A percentile compares a stretch with the other conserved stretches of the same genome.
Conservation (phyloP, 2,329 filamentous ascomycete genomes). For the Xylaria sp. region DNA sequence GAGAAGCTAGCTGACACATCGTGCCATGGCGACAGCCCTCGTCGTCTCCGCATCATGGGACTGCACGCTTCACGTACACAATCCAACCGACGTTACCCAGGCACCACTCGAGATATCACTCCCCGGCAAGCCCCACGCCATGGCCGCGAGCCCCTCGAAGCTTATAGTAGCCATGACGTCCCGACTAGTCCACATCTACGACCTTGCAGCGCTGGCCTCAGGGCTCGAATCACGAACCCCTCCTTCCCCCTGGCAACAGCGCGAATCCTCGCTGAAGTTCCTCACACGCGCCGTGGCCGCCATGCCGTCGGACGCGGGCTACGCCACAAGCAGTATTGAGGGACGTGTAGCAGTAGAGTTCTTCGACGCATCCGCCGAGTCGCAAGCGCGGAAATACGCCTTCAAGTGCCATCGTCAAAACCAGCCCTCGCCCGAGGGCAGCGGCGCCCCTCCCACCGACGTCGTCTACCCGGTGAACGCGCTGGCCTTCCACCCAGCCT, state of each 20-base stretch:
- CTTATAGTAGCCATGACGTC: constrained; percentile 96
- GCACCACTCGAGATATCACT: constrained; percentile 74
- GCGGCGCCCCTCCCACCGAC: constrained; percentile 68
- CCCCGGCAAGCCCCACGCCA: constrained; percentile 88
- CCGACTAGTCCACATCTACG: constrained; percentile 94
- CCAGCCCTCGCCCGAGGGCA: constrained; percentile 64
- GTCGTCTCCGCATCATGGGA: constrained; percentile 96
- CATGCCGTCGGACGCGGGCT: constrained; percentile 96
- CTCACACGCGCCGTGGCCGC: constrained; percentile 93
- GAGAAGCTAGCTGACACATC: constrained; percentile 22
- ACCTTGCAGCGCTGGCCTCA: constrained; percentile 74
- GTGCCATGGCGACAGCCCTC: constrained; percentile 60
- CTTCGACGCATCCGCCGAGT: constrained; percentile 90
- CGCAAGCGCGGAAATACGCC: constrained; percentile 93
- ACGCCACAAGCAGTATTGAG: constrained; percentile 92
- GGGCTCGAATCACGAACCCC: constrained; percentile 64
- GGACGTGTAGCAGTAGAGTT: constrained; percentile 96
- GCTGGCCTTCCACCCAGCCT: constrained; percentile 84
- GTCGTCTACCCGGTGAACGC: constrained; percentile 93
- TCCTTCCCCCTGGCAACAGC: constrained; percentile 82
- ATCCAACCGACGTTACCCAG: constrained; percentile 64
- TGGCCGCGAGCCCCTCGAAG: constrained; percentile 81
- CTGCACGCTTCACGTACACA: constrained; percentile 86
- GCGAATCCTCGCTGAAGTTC: constrained; percentile 95
- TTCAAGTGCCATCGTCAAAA: constrained; percentile 97